Percentiles rank a stretch among this genome's conserved stretches.
Evolutionary conservation across 805 yeast species (phyloP).

Genomic region (Metschnikowia noctiluminum): DNA sequence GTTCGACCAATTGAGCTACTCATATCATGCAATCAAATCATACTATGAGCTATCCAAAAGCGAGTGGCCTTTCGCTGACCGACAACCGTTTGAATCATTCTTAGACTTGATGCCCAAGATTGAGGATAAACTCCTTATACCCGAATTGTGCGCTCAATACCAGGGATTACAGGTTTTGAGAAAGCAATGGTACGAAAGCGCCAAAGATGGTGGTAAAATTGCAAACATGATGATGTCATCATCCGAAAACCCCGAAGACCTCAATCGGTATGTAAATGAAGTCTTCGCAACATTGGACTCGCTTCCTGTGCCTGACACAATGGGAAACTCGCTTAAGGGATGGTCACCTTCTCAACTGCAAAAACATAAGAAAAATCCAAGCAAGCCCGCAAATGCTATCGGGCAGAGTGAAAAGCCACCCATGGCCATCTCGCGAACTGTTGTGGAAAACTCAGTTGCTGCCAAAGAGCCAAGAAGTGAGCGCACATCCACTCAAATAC

Average conservation of each 20-base stretch:
- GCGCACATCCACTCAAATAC: too few species aligned
- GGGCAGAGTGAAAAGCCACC: not conserved
- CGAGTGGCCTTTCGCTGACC: constrained; percentile 13
- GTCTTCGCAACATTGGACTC: not conserved
- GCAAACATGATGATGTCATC: constrained; percentile 15
- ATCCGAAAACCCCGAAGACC: not conserved
- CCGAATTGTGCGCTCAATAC: constrained; percentile 19
- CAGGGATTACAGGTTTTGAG: constrained; percentile 28
- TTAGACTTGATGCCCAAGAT: constrained; percentile 15
- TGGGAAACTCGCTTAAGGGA: not conserved
- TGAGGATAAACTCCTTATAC: constrained; percentile 24
- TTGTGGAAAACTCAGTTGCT: too few species aligned
- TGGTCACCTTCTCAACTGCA: not conserved
- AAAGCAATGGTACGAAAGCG: constrained; percentile 28
- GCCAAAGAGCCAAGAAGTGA: too few species aligned
- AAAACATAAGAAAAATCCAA: not conserved
- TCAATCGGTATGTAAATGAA: not conserved
- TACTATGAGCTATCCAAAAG: constrained; percentile 23
- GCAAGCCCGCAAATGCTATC: not conserved
- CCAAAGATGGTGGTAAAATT: constrained; percentile 30
- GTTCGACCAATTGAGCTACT: constrained; percentile 27
- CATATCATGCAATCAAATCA: constrained; percentile 23
- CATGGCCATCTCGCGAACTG: too few species aligned
- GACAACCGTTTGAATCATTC: constrained; percentile 18
- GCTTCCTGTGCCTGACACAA: not conserved